These are phyloP conservation scores for Nigrospora oryzae DNA, from an alignment of 2,329 filamentous ascomycete genomes.

Conservation along the genomic window DNA sequence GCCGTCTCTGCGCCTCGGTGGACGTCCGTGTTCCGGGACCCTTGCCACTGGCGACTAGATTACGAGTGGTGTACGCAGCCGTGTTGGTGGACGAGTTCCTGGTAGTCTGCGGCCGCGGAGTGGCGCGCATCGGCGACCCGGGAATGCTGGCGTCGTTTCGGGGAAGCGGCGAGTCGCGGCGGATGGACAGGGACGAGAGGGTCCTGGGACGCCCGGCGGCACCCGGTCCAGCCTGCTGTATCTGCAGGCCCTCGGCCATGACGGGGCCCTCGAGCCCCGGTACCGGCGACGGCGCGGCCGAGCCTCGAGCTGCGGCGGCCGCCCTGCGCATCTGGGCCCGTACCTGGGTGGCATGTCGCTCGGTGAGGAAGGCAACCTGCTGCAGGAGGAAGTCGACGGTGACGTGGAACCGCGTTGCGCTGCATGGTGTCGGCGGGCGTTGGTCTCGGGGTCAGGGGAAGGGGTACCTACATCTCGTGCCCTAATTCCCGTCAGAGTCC, in stretches of 20 bases:
- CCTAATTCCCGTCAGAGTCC: constrained; percentile 35
- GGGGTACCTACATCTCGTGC: constrained; percentile 59
- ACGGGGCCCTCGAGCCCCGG: constrained; percentile 37
- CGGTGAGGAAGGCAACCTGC: constrained; percentile 89
- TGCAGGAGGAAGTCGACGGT: constrained; percentile 83
- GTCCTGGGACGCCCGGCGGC: constrained; percentile 31
- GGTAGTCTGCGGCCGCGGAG: constrained; percentile 34
- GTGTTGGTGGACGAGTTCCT: constrained; percentile 41
- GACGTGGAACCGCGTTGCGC: constrained; percentile 69
- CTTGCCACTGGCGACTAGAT: constrained; percentile 23
- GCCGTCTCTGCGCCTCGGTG: constrained; percentile 24
- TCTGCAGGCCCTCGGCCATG: constrained; percentile 40
- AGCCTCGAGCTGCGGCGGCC: constrained; percentile 47
- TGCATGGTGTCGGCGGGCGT: constrained; percentile 30
- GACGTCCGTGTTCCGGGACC: constrained; percentile 16
- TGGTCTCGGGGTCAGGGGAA: constrained; percentile 4
- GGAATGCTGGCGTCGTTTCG: constrained; percentile 36
- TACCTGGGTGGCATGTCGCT: constrained; percentile 82
- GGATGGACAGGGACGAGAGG: constrained; percentile 47
- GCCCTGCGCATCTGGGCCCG: constrained; percentile 81
- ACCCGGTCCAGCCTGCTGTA: constrained; percentile 43
- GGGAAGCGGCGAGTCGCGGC: constrained; percentile 46
- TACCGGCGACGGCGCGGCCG: constrained; percentile 47
- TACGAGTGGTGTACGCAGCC: constrained; percentile 21
- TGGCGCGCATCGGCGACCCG: constrained; percentile 32